Evolutionary conservation across 192 early-diverging fungal genomes (phyloP).

Genomic region (Phlyctochytrium arcticum): DNA sequence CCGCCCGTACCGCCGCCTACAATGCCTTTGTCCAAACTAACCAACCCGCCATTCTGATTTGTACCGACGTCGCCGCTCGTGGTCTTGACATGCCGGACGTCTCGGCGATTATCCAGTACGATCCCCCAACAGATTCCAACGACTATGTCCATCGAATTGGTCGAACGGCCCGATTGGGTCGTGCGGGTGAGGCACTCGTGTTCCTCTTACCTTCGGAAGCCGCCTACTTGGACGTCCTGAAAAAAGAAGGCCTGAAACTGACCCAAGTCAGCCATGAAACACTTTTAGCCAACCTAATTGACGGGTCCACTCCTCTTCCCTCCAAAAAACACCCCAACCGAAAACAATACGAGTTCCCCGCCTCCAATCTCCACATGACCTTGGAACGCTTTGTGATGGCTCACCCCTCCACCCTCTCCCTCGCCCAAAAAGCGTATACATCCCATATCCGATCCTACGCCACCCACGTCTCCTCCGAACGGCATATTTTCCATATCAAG

Average conservation of each 20-base stretch:
- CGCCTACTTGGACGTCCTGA: constrained; percentile 62
- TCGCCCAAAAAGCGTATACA: constrained; percentile 68
- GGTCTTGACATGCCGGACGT: constrained; percentile 97
- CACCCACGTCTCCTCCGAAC: constrained; percentile 79
- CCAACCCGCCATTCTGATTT: constrained; percentile 75
- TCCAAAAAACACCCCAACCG: background rate
- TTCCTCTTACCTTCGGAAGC: constrained; percentile 88
- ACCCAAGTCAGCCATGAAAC: constrained; percentile 27
- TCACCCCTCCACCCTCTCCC: constrained; percentile 7
- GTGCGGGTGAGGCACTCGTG: constrained; percentile 76
- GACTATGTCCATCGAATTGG: constrained; percentile 98
- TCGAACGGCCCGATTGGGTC: constrained; percentile 91
- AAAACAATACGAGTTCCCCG: constrained; percentile 45
- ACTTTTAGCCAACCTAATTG: constrained; percentile 9
- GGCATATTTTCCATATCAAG: constrained; percentile 91
- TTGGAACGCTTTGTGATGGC: constrained; percentile 73
- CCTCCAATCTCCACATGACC: constrained; percentile 56
- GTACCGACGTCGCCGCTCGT: constrained; percentile 96
- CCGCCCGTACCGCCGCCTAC: constrained; percentile 72
- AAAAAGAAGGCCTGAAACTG: constrained; percentile 61
- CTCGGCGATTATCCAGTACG: constrained; percentile 88
- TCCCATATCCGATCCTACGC: constrained; percentile 92
- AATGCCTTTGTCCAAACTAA: constrained; percentile 58
- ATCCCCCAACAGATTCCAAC: constrained; percentile 87
- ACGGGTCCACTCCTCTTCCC: background rate